Evolutionary conservation across 495 filamentous ascomycete species (phyloP).

Genomic region (Aspergillus asperescens): DNA sequence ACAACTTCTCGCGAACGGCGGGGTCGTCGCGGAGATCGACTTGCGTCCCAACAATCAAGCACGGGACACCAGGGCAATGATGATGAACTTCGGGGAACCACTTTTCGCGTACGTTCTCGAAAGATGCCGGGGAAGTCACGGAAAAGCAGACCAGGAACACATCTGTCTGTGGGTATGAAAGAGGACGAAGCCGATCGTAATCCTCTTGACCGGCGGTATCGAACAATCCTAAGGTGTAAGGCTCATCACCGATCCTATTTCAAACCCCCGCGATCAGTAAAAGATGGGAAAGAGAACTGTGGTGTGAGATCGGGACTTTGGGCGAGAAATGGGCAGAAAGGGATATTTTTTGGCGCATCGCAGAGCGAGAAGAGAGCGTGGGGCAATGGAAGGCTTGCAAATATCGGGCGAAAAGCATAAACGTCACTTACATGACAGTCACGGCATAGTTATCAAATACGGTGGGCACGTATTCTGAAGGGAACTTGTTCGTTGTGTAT

Average conservation of each 20-base stretch:
- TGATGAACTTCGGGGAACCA: conserved; percentile 99
- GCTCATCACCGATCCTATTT: conserved; percentile 94
- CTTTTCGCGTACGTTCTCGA: conserved; percentile 98
- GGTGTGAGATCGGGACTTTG: neutral
- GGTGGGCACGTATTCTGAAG: conserved; percentile 97
- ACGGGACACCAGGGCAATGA: conserved; percentile 96
- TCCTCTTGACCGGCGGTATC: conserved; percentile 99
- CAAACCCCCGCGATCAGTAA: conserved; percentile 1
- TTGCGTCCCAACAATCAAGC: conserved; percentile 96
- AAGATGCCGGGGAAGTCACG: conserved; percentile 96
- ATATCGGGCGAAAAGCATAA: neutral
- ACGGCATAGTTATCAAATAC: conserved; percentile 99
- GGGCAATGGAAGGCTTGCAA: neutral
- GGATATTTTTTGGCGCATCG: neutral
- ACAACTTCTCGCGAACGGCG: conserved; percentile 82
- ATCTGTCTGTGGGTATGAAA: conserved; percentile 97
- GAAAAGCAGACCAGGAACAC: conserved; percentile 99
- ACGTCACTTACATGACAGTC: conserved; percentile 84
- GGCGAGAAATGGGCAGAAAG: neutral
- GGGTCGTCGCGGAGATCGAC: conserved; percentile 91
- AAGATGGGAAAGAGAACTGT: neutral
- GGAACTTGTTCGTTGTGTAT: conserved; percentile 99
- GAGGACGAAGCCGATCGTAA: conserved; percentile 92
- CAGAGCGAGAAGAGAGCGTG: neutral
- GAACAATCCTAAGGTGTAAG: conserved; percentile 94